Conservation (phyloP, 495 filamentous ascomycete species). For the Neurospora pannonica region DNA sequence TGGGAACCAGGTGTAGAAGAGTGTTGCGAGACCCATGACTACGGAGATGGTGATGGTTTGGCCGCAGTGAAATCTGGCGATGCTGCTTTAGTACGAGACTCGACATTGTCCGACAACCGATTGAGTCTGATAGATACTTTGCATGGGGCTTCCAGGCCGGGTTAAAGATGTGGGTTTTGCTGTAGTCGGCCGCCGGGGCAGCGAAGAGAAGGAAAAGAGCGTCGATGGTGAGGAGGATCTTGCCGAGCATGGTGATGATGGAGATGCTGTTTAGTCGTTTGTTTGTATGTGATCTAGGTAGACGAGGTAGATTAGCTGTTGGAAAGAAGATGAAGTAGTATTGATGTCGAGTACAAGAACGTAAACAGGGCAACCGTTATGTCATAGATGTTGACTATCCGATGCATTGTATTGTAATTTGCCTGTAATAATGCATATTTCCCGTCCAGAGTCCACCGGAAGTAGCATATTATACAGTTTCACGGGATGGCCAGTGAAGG, state of each 20-base stretch:
- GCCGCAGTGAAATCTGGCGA: slow-evolving; percentile 41
- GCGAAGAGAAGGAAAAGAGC: slow-evolving; percentile 33
- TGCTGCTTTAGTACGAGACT: too few species aligned
- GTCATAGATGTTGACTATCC: too few species aligned
- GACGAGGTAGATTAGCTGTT: neutral
- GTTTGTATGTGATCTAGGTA: neutral
- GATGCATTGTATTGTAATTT: too few species aligned
- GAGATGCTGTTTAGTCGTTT: neutral
- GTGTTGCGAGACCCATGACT: slow-evolving; percentile 32
- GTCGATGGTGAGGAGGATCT: slow-evolving; percentile 35
- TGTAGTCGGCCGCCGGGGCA: slow-evolving; percentile 37
- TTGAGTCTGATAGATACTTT: too few species aligned
- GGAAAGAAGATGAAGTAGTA: neutral
- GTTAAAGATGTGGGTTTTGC: slow-evolving; percentile 45
- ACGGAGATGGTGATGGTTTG: slow-evolving; percentile 45
- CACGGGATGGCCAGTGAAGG: neutral
- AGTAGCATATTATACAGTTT: neutral
- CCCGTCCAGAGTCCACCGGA: neutral
- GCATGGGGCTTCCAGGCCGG: slow-evolving; percentile 48
- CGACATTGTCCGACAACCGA: too few species aligned
- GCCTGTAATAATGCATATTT: neutral
- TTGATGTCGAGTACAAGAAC: neutral
- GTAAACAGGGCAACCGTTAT: too few species aligned
- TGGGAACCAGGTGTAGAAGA: slow-evolving; percentile 40
- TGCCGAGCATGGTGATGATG: slow-evolving; percentile 27